phyloP scores from a whole-genome alignment of 306 rosid genomes.

The Echinosophora koreensis region DNA sequence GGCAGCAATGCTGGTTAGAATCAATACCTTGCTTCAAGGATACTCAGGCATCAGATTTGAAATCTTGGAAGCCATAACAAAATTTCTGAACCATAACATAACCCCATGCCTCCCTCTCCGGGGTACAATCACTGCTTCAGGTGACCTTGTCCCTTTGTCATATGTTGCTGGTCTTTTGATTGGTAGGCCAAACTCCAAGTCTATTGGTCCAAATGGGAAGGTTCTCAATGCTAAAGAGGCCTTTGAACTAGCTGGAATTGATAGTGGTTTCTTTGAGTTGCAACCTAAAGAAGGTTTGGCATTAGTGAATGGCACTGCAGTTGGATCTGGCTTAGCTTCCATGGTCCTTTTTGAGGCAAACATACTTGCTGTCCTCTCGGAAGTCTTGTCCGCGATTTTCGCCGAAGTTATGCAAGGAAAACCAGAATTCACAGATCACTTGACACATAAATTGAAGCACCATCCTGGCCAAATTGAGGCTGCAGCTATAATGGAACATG shows the following conservation, averaged over 20 bases:
- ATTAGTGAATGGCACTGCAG: conserved; percentile 91
- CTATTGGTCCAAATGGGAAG: conserved; percentile 73
- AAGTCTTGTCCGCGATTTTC: conserved; percentile 74
- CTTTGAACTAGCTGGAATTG: conserved; percentile 68
- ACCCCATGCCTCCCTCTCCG: conserved; percentile 89
- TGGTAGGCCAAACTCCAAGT: conserved; percentile 85
- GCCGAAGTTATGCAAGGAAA: conserved; percentile 96
- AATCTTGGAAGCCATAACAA: conserved; percentile 81
- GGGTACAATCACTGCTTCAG: conserved; percentile 87
- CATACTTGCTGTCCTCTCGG: conserved; percentile 66
- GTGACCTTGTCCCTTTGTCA: conserved; percentile 86
- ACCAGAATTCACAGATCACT: conserved; percentile 85
- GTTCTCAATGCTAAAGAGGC: conserved; percentile 67
- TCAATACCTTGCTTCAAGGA: conserved; percentile 93
- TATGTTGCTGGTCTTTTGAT: conserved; percentile 82
- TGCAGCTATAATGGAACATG: conserved; percentile 96
- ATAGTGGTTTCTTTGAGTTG: conserved; percentile 76
- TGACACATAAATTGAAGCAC: conserved; percentile 87
- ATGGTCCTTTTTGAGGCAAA: conserved; percentile 84
- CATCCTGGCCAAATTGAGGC: conserved; percentile 99
- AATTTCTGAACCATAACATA: conserved; percentile 70
- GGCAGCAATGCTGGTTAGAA: conserved; percentile 91
- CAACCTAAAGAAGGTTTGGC: conserved; percentile 96
- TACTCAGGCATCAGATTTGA: conserved; percentile 91
- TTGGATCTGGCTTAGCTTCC: conserved; percentile 91